These are phyloP conservation scores for Davidsoniella neocaledoniae DNA, from an alignment of 2,329 filamentous ascomycete species.

Conservation along the genomic window DNA sequence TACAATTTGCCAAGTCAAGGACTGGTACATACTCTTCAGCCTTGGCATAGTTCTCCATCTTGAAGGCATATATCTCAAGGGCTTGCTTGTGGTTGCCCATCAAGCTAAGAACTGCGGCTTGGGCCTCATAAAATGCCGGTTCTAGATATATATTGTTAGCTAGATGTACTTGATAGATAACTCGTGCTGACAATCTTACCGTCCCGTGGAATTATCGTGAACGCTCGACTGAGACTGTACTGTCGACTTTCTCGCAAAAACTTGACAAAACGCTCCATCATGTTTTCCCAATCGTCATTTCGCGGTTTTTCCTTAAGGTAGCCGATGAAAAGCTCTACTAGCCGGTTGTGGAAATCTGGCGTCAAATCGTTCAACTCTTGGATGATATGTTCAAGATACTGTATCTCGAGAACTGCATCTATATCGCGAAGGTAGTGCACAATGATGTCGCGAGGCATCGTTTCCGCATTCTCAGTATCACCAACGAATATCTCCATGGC, in stretches of 20 bases:
- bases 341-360: constrained; percentile 70
- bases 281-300: constrained; percentile 34
- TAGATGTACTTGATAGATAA: neutral
- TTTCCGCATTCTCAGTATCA: constrained; percentile 90
- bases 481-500: constrained; percentile 89
- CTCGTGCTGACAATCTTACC: constrained; percentile 33
- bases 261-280: constrained; percentile 49
- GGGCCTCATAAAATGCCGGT: constrained; percentile 69
- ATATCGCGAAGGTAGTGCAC: constrained; percentile 56
- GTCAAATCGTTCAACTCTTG: constrained; percentile 69
- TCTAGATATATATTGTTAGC: constrained; percentile 31
- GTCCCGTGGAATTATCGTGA: constrained; percentile 62
- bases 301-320: constrained; percentile 31
- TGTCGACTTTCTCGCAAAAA: constrained; percentile 63
- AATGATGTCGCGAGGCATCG: constrained; percentile 60
- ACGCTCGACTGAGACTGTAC: constrained; percentile 66
- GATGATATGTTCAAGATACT: constrained; percentile 83
- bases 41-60: constrained; percentile 69
- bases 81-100: constrained; percentile 94
- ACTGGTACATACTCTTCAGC: constrained; percentile 63
- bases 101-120: constrained; percentile 80
- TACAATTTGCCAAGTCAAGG: constrained; percentile 13
- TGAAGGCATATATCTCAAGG: constrained; percentile 94
- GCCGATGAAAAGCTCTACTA: constrained; percentile 55
- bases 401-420: constrained; percentile 53